Evolutionary conservation across 2,329 filamentous ascomycete genomes (phyloP).

Genomic region (Fusarium nodosum): DNA sequence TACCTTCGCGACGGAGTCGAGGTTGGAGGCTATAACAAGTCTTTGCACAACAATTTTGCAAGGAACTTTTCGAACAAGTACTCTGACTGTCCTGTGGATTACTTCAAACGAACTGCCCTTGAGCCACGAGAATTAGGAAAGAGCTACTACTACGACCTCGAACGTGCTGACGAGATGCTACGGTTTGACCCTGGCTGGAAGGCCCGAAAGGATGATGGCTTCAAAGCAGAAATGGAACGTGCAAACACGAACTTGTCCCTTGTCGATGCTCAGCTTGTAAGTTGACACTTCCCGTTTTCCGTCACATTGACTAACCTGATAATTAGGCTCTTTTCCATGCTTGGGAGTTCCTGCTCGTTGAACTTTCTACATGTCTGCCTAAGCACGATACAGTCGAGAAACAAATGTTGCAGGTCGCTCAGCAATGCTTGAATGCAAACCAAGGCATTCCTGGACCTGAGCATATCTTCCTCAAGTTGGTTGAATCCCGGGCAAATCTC

Average conservation of each 20-base stretch:
- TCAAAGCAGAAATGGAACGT: constrained; percentile 83
- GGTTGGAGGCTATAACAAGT: constrained; percentile 87
- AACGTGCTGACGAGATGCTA: constrained; percentile 81
- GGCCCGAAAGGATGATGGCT: constrained; percentile 77
- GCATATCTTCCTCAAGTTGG: constrained; percentile 83
- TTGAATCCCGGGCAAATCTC: constrained; percentile 82
- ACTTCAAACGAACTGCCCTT: constrained; percentile 83
- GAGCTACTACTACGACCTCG: constrained; percentile 87
- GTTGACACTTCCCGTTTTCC: constrained; percentile 55
- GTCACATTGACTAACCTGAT: constrained; percentile 35
- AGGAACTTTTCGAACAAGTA: constrained; percentile 88
- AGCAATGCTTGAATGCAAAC: constrained; percentile 84
- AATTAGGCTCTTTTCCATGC: constrained; percentile 82
- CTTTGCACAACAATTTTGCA: constrained; percentile 86
- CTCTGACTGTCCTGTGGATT: constrained; percentile 76
- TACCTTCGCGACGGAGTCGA: constrained; percentile 82
- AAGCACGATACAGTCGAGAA: constrained; percentile 69
- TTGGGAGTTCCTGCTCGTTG: constrained; percentile 89
- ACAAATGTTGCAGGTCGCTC: constrained; percentile 79
- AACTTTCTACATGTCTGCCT: constrained; percentile 78
- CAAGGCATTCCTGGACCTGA: constrained; percentile 78
- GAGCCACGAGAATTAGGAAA: constrained; percentile 75
- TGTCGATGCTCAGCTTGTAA: constrained; percentile 89
- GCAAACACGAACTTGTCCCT: constrained; percentile 93
- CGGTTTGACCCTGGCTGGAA: constrained; percentile 83